Evolutionary conservation across 495 filamentous ascomycete genomes (phyloP).

Genomic region (Aspergillus heteromorphus): DNA sequence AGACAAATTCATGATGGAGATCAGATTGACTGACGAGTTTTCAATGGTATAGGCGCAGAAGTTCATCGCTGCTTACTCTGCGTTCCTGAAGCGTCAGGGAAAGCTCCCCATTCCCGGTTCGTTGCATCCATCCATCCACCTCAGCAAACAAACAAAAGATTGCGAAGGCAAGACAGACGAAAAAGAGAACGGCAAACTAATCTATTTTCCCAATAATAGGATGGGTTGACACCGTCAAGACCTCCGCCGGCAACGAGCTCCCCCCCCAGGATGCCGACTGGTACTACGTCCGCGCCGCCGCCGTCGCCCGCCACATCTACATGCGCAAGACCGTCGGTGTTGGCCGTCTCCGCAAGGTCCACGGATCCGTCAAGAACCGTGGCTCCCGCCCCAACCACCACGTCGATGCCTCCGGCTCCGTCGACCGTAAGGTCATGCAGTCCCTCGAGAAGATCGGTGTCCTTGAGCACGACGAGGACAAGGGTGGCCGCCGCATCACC

Average conservation of each 20-base stretch:
- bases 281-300: constrained; percentile 95
- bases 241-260: constrained; percentile 89
- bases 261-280: constrained; percentile 95
- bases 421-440: constrained; percentile 95
- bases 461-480: constrained; percentile 91
- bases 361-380: constrained; percentile 96
- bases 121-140: constrained; percentile 10
- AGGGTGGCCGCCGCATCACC: constrained; percentile 94
- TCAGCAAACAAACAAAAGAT: neutral
- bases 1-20: neutral
- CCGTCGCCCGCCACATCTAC: constrained; percentile 97
- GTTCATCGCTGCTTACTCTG: constrained; percentile 91
- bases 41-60: constrained; percentile 66
- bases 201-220: constrained; percentile 46
- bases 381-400: constrained; percentile 87
- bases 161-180: neutral
- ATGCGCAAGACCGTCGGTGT: constrained; percentile 98
- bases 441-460: constrained; percentile 98
- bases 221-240: constrained; percentile 99
- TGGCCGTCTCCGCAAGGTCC: constrained; percentile 83
- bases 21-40: constrained; percentile 14
- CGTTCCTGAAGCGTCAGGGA: constrained; percentile 97
- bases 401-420: constrained; percentile 88
- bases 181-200: too few species aligned
- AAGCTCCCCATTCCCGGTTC: constrained; percentile 93